Percentiles rank a stretch among this genome's conserved stretches.
These are phyloP conservation scores for Saccharomycopsis hybrid DNA, from an alignment of 1,139 yeast species.

Conservation along the genomic window DNA sequence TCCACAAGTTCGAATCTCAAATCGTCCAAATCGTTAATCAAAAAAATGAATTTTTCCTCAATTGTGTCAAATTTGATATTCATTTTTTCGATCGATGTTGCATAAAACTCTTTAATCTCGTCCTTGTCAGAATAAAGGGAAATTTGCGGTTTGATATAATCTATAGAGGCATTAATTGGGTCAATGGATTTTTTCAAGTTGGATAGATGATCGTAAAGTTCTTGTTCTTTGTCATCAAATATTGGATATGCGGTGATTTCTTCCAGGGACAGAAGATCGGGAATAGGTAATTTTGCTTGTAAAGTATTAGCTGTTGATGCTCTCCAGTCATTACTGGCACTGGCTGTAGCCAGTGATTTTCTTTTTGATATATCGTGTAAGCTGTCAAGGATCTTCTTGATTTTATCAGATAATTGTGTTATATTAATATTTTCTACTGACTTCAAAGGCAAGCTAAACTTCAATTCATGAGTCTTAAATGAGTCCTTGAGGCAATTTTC, in stretches of 20 bases:
- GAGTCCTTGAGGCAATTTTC: slow-evolving; percentile 31
- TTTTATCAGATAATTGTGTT: not conserved
- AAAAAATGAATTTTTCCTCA: slow-evolving; percentile 28
- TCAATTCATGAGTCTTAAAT: slow-evolving; percentile 29
- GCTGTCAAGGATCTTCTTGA: slow-evolving; percentile 3
- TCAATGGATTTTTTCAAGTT: slow-evolving; percentile 26
- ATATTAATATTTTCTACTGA: not conserved
- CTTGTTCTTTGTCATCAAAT: slow-evolving; percentile 26
- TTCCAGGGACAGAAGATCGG: slow-evolving; percentile 23
- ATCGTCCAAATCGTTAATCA: slow-evolving; percentile 28
- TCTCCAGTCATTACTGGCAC: not conserved
- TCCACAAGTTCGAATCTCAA: slow-evolving; percentile 33
- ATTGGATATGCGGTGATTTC: slow-evolving; percentile 28
- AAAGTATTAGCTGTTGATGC: not conserved
- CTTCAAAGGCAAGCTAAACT: slow-evolving; percentile 19
- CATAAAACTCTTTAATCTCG: slow-evolving; percentile 25
- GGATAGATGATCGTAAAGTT: slow-evolving; percentile 28
- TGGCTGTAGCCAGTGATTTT: not conserved
- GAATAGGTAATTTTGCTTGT: not conserved
- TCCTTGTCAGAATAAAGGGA: slow-evolving; percentile 12
- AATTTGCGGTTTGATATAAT: slow-evolving; percentile 33
- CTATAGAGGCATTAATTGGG: slow-evolving; percentile 41
- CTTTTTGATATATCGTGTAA: slow-evolving; percentile 4
- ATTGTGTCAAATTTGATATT: slow-evolving; percentile 29
- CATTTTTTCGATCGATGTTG: slow-evolving; percentile 26